Evolutionary conservation across 352 stramenopile species (phyloP).

Genomic region (Elongisporangium senticosum): DNA sequence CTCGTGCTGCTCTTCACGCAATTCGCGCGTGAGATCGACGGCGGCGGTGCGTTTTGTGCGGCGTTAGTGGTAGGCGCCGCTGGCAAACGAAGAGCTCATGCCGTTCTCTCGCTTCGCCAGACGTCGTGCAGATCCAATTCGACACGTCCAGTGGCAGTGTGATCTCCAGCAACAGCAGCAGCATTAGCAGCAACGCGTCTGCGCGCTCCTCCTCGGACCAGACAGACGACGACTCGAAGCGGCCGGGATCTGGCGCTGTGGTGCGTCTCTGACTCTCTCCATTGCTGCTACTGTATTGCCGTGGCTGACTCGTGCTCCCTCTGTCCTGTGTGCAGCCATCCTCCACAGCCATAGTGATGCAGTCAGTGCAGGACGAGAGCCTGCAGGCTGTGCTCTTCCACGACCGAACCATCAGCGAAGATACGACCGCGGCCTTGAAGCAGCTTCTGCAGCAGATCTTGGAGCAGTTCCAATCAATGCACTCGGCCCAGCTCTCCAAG

Average conservation of each 20-base stretch:
- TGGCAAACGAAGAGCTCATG: conserved; percentile 2
- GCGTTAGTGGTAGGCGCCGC: too few species aligned
- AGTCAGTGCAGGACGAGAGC: conserved; percentile 50
- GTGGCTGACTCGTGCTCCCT: neutral
- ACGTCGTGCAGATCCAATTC: conserved; percentile 69
- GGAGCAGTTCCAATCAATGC: conserved; percentile 38
- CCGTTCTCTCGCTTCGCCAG: conserved; percentile 25
- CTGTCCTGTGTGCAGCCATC: too few species aligned
- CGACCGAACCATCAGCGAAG: conserved; percentile 49
- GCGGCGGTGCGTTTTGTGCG: conserved; percentile 33
- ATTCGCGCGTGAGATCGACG: conserved; percentile 83
- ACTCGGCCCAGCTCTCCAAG: conserved; percentile 32
- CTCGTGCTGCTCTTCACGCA: conserved; percentile 82
- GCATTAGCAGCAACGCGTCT: conserved; percentile 11
- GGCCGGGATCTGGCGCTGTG: conserved; percentile 1
- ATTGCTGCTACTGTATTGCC: conserved; percentile 8
- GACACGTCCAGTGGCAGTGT: conserved; percentile 22
- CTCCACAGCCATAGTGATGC: conserved; percentile 23
- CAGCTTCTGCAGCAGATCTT: conserved; percentile 54
- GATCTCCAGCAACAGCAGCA: conserved; percentile 22
- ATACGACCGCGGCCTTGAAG: conserved; percentile 36
- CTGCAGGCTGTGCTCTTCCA: conserved; percentile 77
- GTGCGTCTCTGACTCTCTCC: too few species aligned
- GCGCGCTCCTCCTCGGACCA: conserved; percentile 7
- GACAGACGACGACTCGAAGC: conserved; percentile 2